Base-by-base conservation (phyloP, 2,329 filamentous ascomycete species). In the Aspergillus ustus region DNA sequence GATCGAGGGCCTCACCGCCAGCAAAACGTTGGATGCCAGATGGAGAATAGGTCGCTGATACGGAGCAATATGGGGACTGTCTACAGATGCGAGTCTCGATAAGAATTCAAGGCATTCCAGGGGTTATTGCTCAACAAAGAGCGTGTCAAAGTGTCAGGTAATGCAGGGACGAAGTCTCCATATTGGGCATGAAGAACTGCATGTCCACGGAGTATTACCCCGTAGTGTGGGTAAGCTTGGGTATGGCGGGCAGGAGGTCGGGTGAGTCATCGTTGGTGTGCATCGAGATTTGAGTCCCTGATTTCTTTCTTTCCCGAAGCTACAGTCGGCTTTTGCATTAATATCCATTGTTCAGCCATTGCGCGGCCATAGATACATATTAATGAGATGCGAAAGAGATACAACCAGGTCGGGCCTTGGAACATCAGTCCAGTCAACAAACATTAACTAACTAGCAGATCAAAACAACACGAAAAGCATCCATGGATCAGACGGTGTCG, bases 141-240 rank as follows among this genome's bases (percentile, higher is more conserved):
- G 25, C 25, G 15, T 46, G 53, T 56, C 28, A 56, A 34, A 52
- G 29, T 25, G 31, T 55, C 29, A 46, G 37, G 22, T 20, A 25
- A 48, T 52, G 52, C 58, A 61, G 48, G 44, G 48, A 48, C 40
- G 37, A 40, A 11, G 43, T 49, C 52, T 59, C 51, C 52, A 52
- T 65, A 29, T 65, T 65, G 63, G 60, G 63, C 63, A 65, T 58
- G 49, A 60, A 64, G 37, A 55, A 57, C 7, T 34, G 49, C 48
- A 57, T 52, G 57, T 40, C 20, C 11, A 56, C 29, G 19, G 49
- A 40, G 22, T 31, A 50, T 60, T 56, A 56, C 43, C 31, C 59
- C 28, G 31, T 57, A 45, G 53, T 55, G 34, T 60, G 44, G 22
- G 34, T 29, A 44, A 28, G 19, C 34, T 34, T 52, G 51, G 51